These are phyloP conservation scores for Adansonia digitata DNA, from an alignment of 345 rosid species.

Conservation along the genomic window DNA sequence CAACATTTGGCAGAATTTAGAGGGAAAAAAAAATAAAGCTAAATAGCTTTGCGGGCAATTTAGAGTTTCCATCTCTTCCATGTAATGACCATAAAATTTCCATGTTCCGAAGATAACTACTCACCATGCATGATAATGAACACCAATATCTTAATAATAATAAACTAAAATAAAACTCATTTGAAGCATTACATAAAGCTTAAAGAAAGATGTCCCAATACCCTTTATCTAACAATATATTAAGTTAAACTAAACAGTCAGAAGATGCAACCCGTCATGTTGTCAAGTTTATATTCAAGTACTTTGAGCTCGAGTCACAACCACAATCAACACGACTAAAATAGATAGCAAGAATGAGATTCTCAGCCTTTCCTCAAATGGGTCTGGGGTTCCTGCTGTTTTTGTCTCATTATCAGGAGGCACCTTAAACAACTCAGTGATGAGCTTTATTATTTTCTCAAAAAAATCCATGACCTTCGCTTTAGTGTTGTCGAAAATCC, in stretches of 20 bases:
- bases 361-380: conserved; percentile 55
- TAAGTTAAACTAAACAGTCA: background rate
- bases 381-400: conserved; percentile 11
- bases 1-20: too few relatives aligned
- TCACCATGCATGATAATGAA: background rate
- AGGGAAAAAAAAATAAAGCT: too few relatives aligned
- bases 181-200: background rate
- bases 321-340: conserved; percentile 67
- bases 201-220: background rate
- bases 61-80: too few relatives aligned
- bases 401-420: conserved; percentile 3
- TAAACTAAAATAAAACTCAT: background rate
- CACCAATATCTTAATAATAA: background rate
- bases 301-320: conserved; percentile 44
- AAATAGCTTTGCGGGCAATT: too few relatives aligned
- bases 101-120: background rate
- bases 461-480: conserved; percentile 30
- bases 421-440: conserved; percentile 27
- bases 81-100: background rate
- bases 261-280: conserved; percentile 25
- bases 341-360: conserved; percentile 61
- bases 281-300: conserved; percentile 50
- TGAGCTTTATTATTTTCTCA: conserved; percentile 24
- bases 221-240: background rate
- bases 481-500: conserved; percentile 37